Percentiles rank a stretch among this genome's conserved stretches.
Evolutionary conservation across 2,329 filamentous ascomycete species (phyloP).

Genomic region (Aureobasidium sp.): DNA sequence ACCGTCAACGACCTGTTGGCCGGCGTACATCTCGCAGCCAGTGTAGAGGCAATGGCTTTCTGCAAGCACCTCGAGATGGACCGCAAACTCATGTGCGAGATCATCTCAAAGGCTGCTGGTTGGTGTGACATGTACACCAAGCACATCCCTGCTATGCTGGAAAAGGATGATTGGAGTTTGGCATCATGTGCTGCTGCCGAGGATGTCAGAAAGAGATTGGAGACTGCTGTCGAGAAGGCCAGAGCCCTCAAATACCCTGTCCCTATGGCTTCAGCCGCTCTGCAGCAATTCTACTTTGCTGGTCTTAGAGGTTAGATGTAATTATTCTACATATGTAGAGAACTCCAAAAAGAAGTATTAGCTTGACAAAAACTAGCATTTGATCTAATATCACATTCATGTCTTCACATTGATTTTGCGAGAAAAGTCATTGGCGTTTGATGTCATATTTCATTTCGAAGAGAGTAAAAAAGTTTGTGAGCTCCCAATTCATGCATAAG

Average conservation of each 20-base stretch:
- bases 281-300: slow-evolving; percentile 31
- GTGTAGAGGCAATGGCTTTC: slow-evolving; percentile 43
- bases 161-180: slow-evolving; percentile 29
- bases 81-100: slow-evolving; percentile 38
- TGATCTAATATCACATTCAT: background rate
- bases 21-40: slow-evolving; percentile 44
- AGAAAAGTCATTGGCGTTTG: background rate
- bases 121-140: slow-evolving; percentile 40
- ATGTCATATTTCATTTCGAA: slow-evolving; percentile 9
- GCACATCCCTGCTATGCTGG: slow-evolving; percentile 29
- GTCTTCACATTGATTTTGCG: background rate
- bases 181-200: slow-evolving; percentile 33
- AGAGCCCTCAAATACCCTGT: slow-evolving; percentile 27
- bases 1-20: slow-evolving; percentile 35
- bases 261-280: slow-evolving; percentile 30
- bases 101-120: slow-evolving; percentile 43
- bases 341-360: background rate
- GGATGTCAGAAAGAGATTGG: slow-evolving; percentile 32
- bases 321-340: too few relatives aligned
- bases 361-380: background rate
- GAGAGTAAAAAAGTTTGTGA: background rate
- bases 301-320: slow-evolving; percentile 17
- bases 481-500: background rate
- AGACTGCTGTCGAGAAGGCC: slow-evolving; percentile 36
- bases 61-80: slow-evolving; percentile 41